These are phyloP conservation scores for Dictyostelium citrinum DNA, from an alignment of 78 protist species.

Conservation along the genomic window DNA sequence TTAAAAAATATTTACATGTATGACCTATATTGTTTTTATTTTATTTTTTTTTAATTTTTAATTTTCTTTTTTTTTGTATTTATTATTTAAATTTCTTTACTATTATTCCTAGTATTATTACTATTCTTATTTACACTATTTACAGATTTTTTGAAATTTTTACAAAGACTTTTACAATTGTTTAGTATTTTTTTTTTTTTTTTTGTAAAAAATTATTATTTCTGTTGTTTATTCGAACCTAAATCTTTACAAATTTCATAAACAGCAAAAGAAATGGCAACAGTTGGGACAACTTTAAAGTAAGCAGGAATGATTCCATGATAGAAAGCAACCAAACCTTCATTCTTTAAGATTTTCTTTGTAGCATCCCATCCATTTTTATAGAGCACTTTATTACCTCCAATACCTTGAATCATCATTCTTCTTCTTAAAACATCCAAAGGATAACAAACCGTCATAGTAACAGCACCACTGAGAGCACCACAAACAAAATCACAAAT, in stretches of 20 bases:
- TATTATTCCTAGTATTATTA: too few relatives aligned
- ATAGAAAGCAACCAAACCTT: conserved; percentile 34
- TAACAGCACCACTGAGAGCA: conserved; percentile 43
- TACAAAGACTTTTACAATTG: background rate
- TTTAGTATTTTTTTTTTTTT: background rate
- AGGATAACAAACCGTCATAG: conserved; percentile 65
- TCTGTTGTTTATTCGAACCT: background rate
- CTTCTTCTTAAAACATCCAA: conserved; percentile 55
- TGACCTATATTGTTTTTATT: too few relatives aligned
- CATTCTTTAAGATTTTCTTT: background rate
- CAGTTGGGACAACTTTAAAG: conserved; percentile 54
- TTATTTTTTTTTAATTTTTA: too few relatives aligned
- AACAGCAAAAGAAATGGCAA: conserved; percentile 58
- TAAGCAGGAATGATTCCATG: conserved; percentile 46
- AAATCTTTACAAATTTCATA: conserved; percentile 29
- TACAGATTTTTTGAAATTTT: background rate
- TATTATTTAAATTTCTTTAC: background rate
- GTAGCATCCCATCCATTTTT: conserved; percentile 39
- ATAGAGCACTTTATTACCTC: background rate
- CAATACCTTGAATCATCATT: conserved; percentile 49
- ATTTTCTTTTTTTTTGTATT: background rate
- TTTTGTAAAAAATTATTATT: background rate
- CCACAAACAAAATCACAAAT: conserved; percentile 44
- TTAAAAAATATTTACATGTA: too few relatives aligned
- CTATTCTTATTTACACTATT: background rate